phyloP scores from a whole-genome alignment of 2,329 filamentous ascomycete genomes.

The Chrysoporthe cubensis region DNA sequence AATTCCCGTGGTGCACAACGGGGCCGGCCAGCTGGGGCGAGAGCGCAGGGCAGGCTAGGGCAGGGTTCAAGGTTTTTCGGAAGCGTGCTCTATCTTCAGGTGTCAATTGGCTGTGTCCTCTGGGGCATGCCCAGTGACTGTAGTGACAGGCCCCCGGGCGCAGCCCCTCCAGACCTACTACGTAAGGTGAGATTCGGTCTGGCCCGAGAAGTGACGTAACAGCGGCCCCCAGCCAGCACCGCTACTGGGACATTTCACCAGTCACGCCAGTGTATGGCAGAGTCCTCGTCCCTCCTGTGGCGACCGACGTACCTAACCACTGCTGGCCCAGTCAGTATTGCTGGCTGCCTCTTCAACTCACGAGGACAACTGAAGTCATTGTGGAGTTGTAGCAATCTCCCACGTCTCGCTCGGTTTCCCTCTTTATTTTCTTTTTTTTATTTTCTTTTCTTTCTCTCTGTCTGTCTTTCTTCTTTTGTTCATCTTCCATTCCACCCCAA shows the following conservation, averaged over 20 bases:
- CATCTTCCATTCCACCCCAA: too few species aligned
- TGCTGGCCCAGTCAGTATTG: neutral
- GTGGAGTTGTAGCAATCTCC: neutral
- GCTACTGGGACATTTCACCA: neutral
- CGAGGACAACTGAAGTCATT: neutral
- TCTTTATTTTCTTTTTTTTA: too few species aligned
- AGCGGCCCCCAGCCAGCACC: neutral
- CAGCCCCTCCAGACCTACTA: neutral
- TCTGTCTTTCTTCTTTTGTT: too few species aligned
- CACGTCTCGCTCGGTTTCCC: neutral
- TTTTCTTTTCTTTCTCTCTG: too few species aligned
- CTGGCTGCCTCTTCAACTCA: neutral
- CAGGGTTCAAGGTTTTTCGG: slow-evolving; percentile 12
- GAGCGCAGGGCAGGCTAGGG: neutral
- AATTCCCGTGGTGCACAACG: neutral
- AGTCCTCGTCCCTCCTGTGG: neutral
- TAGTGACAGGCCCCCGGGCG: neutral
- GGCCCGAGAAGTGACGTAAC: slow-evolving; percentile 20
- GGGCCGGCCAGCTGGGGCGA: neutral
- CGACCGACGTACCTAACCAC: neutral
- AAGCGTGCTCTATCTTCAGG: slow-evolving; percentile 16
- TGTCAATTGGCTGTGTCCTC: slow-evolving; percentile 12
- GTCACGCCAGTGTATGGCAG: too few species aligned
- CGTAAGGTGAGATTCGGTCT: slow-evolving; percentile 1
- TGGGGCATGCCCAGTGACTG: neutral